phyloP scores from a whole-genome alignment of 306 rosid species.

The Argentina anserina region DNA sequence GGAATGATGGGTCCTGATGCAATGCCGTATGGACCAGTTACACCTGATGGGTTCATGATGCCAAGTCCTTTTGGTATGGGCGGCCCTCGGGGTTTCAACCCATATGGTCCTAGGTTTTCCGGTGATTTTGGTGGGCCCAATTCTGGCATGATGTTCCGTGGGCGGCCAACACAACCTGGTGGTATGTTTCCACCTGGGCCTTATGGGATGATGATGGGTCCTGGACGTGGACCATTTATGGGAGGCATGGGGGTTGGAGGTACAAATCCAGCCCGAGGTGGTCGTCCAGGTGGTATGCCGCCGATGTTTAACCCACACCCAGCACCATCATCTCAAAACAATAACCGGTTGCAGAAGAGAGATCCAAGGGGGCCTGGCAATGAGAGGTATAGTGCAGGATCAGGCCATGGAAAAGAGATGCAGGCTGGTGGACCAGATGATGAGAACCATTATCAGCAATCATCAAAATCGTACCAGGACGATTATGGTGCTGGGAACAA shows the following conservation, averaged over 20 bases:
- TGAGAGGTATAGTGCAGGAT: constrained; percentile 61
- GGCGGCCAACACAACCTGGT: constrained; percentile 87
- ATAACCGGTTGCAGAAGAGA: constrained; percentile 51
- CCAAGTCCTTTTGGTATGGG: constrained; percentile 84
- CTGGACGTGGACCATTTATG: constrained; percentile 84
- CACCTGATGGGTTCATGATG: constrained; percentile 90
- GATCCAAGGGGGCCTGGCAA: constrained; percentile 60
- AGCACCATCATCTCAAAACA: constrained; percentile 50
- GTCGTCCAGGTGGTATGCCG: constrained; percentile 75
- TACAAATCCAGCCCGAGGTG: constrained; percentile 59
- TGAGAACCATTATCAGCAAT: constrained; percentile 58
- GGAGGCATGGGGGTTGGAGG: constrained; percentile 90
- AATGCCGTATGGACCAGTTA: constrained; percentile 76
- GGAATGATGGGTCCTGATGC: constrained; percentile 93
- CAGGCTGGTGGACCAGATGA: constrained; percentile 69
- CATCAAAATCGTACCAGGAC: constrained; percentile 51
- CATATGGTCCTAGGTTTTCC: constrained; percentile 86
- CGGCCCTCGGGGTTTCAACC: constrained; percentile 82
- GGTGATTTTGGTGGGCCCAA: constrained; percentile 79
- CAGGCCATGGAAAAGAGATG: constrained; percentile 60
- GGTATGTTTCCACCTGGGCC: constrained; percentile 79
- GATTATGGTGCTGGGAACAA: constrained; percentile 48
- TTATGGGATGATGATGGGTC: constrained; percentile 98
- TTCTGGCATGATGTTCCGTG: constrained; percentile 92
- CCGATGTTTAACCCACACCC: constrained; percentile 81